Evolutionary conservation across 768 basidiomycete genomes (phyloP).

Genomic region (Amanita exitialis): DNA sequence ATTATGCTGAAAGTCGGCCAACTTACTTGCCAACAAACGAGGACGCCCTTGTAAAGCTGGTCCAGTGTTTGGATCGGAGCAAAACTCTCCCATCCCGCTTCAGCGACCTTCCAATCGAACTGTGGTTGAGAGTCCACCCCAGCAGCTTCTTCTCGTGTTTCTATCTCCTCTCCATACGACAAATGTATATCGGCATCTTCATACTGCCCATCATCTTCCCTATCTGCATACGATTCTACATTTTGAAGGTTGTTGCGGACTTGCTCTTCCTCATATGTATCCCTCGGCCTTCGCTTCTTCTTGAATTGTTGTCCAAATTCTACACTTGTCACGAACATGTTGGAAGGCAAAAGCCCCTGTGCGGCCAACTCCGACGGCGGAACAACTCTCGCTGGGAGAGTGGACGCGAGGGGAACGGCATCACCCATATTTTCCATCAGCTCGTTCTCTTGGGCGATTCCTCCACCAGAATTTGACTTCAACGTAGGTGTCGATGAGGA

Average conservation of each 20-base stretch:
- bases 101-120: too few species aligned
- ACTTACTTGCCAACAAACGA: background rate
- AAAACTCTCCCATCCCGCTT: too few species aligned
- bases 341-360: background rate
- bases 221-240: background rate
- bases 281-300: background rate
- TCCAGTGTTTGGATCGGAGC: background rate
- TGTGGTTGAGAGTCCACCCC: too few species aligned
- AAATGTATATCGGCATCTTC: background rate
- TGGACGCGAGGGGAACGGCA: background rate
- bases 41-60: background rate
- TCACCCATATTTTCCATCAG: background rate
- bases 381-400: background rate
- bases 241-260: background rate
- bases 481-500: background rate
- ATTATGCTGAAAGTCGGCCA: background rate
- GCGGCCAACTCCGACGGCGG: constrained; percentile 4
- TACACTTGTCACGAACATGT: constrained; percentile 6
- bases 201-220: background rate
- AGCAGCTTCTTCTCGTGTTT: too few species aligned
- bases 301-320: background rate
- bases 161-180: constrained; percentile 1
- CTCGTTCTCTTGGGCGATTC: background rate
- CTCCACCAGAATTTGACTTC: background rate
- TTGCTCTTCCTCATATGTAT: background rate